Evolutionary conservation across 1,139 yeast species (phyloP), one percentile per base, ranked within the genome.

Genomic region (Sugiyamaella neomexicana): DNA sequence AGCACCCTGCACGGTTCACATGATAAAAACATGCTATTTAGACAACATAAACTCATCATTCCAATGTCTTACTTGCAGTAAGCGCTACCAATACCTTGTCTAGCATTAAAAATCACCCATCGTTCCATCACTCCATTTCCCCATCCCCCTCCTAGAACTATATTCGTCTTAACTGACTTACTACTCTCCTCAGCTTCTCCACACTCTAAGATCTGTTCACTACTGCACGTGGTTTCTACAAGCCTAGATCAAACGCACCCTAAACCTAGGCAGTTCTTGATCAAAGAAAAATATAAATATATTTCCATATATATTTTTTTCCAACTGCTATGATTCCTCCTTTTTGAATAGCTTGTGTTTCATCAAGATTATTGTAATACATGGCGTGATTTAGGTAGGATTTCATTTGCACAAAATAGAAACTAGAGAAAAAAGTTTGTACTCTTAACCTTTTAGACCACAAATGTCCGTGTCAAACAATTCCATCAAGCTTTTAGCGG

Each of bases 401-500:
- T 20, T 3, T 20, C 25, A 5, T 2, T 31, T 31, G 36, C 36
- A 31, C 36, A 10, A n/a, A 10, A 10, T n/a, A 10, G 36, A 31
- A n/a, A 31, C 4, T 31, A 31, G 36, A 10, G 36, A 31, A 31
- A 20, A n/a, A n/a, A n/a, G n/a, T n/a, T n/a, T n/a, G n/a, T n/a
- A n/a, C n/a, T n/a, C n/a, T n/a, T n/a, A n/a, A n/a, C n/a, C n/a
- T n/a, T n/a, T n/a, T n/a, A n/a, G n/a, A n/a, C n/a, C 13, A 9
- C 23, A n/a, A 15, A 47, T 53, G 47, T 46, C 43, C 7, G 43
- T 51, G 13, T 27, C 46, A 13, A 17, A 29, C 25, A 85, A 84
- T 65, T 78, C 87, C 47, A 86, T 86, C 69, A 90, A 89, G 70
- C 79, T 91, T 55, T 74, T 91, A 53, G 90, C 96, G 23, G 95